Percentiles rank a stretch among this genome's conserved stretches.
phyloP scores from a whole-genome alignment of 495 filamentous ascomycete genomes.

The Neurospora hispaniola region DNA sequence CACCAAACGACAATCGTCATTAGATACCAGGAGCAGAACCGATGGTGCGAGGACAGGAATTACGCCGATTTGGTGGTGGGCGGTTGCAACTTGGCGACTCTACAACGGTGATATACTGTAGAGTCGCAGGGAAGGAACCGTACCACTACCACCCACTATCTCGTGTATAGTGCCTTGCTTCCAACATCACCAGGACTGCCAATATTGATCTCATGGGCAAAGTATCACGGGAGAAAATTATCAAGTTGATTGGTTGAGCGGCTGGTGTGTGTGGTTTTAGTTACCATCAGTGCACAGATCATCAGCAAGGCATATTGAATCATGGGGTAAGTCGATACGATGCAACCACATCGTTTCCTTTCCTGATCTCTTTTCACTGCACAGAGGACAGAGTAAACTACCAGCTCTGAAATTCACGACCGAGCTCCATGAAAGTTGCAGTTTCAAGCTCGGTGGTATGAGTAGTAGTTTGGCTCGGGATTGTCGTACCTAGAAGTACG shows the following conservation, averaged over 20 bases:
- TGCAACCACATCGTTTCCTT: background rate
- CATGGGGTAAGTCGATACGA: background rate
- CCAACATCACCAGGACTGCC: background rate
- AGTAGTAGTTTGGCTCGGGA: background rate
- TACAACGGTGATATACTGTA: background rate
- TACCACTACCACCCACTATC: background rate
- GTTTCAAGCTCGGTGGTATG: background rate
- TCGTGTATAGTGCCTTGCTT: background rate
- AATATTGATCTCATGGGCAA: background rate
- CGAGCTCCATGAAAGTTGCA: background rate
- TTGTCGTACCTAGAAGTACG: too few relatives aligned
- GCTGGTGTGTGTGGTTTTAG: background rate
- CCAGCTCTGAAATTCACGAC: background rate
- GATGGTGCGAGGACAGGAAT: background rate
- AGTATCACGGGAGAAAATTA: background rate
- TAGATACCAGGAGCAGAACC: background rate
- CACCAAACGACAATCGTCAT: background rate
- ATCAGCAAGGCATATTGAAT: background rate
- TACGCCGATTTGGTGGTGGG: constrained; percentile 8
- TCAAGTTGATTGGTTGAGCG: background rate
- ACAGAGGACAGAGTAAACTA: background rate
- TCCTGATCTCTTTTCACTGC: background rate
- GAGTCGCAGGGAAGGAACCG: background rate
- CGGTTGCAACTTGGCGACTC: background rate
- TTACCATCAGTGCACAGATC: background rate